Evolutionary conservation across 345 rosid species (phyloP), one percentile per base, ranked within the genome.

Genomic region (Salix brachista): DNA sequence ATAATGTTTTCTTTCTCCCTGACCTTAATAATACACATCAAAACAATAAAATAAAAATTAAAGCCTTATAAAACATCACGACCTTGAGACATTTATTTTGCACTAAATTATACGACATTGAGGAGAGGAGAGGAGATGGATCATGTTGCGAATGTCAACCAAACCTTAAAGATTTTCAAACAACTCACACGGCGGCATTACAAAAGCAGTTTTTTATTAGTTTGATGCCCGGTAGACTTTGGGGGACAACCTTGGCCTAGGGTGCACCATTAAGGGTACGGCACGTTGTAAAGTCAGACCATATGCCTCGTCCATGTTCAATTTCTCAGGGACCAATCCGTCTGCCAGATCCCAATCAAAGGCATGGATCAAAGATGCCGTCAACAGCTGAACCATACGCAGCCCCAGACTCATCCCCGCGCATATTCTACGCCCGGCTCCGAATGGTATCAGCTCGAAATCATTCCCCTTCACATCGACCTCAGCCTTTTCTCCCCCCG

Each of bases 341-440:
- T 41, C 19, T 0, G 25, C 76, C 41, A 82, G 34, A 1, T 82
- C 76, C 81, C 81, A 78, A 1, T 82, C 76, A 37, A 78, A 82
- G 4, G 76, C 84, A 32, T 82, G 84, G 3, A 41, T 64, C 41
- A 82, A 44, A 39, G 76, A 56, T 21, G 79, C 84, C 2, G 50
- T 65, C 32, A 82, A 5, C 3, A 78, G 54, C 17, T 66, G 73
- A 21, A 82, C 84, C 81, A 78, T 78, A 8, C 78, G 66, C 58
- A 78, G 60, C 42, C 81, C 84, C 39, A 82, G 60, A 5, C 39
- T 75, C 73, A 78, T 60, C 10, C 84, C 84, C 1, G 76, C 75
- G 37, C 84, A 82, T 16, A 82, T 78, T 34, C 84, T 70, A 1
- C 84, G 76, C 28, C 84, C 84, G 8, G 81, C 84, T 28, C 84